Base-by-base conservation (phyloP, 495 filamentous ascomycete species). In the Daldinia grandis region DNA sequence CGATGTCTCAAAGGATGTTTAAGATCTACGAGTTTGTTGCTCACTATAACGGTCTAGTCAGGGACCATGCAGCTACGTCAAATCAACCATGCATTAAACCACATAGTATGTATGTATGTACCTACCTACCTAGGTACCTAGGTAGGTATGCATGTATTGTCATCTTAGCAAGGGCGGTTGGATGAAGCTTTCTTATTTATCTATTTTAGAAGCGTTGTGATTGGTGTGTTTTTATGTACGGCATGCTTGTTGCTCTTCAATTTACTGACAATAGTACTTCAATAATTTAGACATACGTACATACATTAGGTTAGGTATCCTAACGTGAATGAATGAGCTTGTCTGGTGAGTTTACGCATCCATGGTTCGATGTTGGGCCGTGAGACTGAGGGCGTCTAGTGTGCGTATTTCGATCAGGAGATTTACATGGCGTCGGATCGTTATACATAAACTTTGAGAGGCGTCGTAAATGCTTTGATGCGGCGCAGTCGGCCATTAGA, bases 401-500 rank as follows among this genome's bases (percentile, higher is more conserved):
- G 3, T 47, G 38, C 17, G 42, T 50, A 62, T 62, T 15, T 55
- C 56, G n/a, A 61, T 55, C 56, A 44, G 53, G 53, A 42, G 31
- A 49, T 25, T 54, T 38, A 6, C 27, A 28, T 51, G 21, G 12
- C 54, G 27, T 10, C 3, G 12, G 19, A 47, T 47, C 42, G 42
- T 59, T 61, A 55, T 42, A 47, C 57, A 55, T 42, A 47, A 49
- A 21, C 17, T 44, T 33, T 24, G 10, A n/a, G 57, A 40, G 15
- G 44, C 51, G 38, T 49, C 31, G 35, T 40, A 49, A 37, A 67
- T 61, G 59, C 60, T 61, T 28, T 28, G 30, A 25, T 28, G 60
- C 56, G 69, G 69, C 64, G 49, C 60, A 64, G 64, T 55, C 64
- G 64, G 64, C 6, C 47, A 64, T 67, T 35, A 24, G 21, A 47